phyloP scores from a whole-genome alignment of 1,284 basidiomycete genomes.

The Abortiporus biennis region DNA sequence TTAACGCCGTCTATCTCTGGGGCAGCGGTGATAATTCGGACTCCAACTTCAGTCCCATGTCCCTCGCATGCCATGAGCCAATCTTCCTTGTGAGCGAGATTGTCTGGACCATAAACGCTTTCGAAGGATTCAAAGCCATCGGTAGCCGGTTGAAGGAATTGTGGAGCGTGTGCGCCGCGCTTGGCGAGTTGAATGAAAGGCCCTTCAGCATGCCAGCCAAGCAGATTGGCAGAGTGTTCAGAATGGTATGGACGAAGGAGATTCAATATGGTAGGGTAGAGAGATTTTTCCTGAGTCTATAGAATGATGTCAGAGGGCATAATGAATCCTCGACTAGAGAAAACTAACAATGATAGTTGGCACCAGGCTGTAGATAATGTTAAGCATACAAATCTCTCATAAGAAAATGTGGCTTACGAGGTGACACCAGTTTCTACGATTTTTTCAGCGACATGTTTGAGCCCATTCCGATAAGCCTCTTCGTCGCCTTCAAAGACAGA shows the following conservation, averaged over 20 bases:
- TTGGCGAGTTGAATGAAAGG: slow-evolving; percentile 80
- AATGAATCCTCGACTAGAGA: slow-evolving; percentile 4
- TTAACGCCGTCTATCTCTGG: slow-evolving; percentile 84
- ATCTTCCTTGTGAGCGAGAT: slow-evolving; percentile 55
- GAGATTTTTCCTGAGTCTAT: slow-evolving; percentile 68
- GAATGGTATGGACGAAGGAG: slow-evolving; percentile 60
- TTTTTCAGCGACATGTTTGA: slow-evolving; percentile 65
- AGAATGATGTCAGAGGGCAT: neutral
- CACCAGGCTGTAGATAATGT: slow-evolving; percentile 41
- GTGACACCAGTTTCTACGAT: slow-evolving; percentile 88
- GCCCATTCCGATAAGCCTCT: slow-evolving; percentile 57
- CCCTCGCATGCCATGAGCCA: slow-evolving; percentile 48
- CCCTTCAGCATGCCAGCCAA: slow-evolving; percentile 89
- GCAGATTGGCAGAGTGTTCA: slow-evolving; percentile 55
- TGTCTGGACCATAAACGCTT: slow-evolving; percentile 64
- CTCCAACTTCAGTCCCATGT: slow-evolving; percentile 41
- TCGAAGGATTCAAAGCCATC: slow-evolving; percentile 63
- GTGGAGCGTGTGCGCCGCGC: slow-evolving; percentile 74
- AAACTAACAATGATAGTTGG: slow-evolving; percentile 63
- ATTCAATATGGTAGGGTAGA: slow-evolving; percentile 63
- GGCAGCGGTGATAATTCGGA: slow-evolving; percentile 82
- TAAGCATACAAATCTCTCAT: neutral
- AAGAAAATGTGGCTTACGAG: slow-evolving; percentile 44
- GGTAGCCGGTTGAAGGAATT: slow-evolving; percentile 61
- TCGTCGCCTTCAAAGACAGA: slow-evolving; percentile 73